Evolutionary conservation across 2,329 filamentous ascomycete genomes (phyloP).

Genomic region (Thelonectria discophora): DNA sequence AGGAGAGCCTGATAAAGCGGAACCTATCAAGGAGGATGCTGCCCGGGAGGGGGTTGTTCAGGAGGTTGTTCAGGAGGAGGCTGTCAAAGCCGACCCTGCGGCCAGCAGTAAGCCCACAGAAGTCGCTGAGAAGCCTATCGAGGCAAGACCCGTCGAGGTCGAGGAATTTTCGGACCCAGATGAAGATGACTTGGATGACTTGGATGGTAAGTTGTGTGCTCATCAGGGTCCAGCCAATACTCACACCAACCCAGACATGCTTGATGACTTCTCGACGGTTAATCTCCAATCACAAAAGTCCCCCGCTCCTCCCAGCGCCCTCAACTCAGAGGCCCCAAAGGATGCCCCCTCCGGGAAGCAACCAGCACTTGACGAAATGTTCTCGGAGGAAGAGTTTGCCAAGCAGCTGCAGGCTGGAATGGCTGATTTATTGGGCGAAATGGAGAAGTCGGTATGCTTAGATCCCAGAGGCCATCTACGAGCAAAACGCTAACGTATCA

Average conservation of each 20-base stretch:
- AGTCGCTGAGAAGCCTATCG: not conserved
- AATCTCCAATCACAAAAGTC: slow-evolving; percentile 54
- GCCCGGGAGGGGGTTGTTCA: not conserved
- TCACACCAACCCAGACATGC: slow-evolving; percentile 72
- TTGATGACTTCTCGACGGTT: slow-evolving; percentile 85
- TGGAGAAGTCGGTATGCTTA: slow-evolving; percentile 66
- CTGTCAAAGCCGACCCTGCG: not conserved
- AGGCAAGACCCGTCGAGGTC: slow-evolving; percentile 21
- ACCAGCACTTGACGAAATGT: slow-evolving; percentile 49
- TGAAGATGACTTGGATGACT: slow-evolving; percentile 89
- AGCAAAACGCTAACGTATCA: slow-evolving; percentile 7
- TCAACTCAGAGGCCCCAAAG: slow-evolving; percentile 46
- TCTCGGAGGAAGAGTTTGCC: slow-evolving; percentile 81
- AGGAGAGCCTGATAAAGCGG: not conserved
- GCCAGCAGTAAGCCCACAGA: not conserved
- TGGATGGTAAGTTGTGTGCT: slow-evolving; percentile 71
- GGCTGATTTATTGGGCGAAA: slow-evolving; percentile 79
- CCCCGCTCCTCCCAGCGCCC: slow-evolving; percentile 40
- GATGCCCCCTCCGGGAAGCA: slow-evolving; percentile 43
- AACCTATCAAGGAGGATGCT: not conserved
- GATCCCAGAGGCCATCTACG: not conserved
- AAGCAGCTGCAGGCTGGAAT: slow-evolving; percentile 90
- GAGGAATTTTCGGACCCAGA: slow-evolving; percentile 85
- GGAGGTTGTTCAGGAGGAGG: not conserved
- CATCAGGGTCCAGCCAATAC: too few species aligned